phyloP scores from a whole-genome alignment of 73 alveolate species.

The Stentor roeselii region DNA sequence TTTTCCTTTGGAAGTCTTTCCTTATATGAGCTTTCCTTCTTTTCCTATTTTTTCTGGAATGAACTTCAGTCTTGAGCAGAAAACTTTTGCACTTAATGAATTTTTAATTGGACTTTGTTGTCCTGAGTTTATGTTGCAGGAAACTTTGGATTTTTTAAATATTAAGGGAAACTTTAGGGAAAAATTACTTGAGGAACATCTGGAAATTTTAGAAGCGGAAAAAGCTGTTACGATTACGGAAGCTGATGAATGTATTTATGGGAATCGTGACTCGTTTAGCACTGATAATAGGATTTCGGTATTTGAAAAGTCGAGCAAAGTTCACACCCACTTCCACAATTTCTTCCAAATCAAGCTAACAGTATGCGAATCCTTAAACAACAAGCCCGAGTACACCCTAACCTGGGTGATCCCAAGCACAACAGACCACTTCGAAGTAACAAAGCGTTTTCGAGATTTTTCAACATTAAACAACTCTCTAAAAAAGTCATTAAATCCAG shows the following conservation, averaged over 20 bases:
- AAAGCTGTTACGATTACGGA: not conserved
- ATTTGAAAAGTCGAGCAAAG: not conserved
- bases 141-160: constrained; percentile 1
- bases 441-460: not conserved
- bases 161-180: not conserved
- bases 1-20: not conserved
- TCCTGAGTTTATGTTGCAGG: constrained; percentile 23
- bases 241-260: not conserved
- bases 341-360: not conserved
- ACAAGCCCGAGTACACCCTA: not conserved
- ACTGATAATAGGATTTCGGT: not conserved
- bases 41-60: not conserved
- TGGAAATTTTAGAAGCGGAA: not conserved
- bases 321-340: not conserved
- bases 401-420: not conserved
- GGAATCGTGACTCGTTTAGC: not conserved
- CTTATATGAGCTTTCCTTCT: constrained; percentile 5
- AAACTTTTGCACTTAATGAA: not conserved
- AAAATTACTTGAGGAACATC: not conserved
- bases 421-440: not conserved
- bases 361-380: not conserved
- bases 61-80: not conserved
- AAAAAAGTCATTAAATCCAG: not conserved
- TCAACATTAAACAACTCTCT: not conserved
- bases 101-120: not conserved